Evolutionary conservation across 2,329 filamentous ascomycete species (phyloP).

Genomic region (Mariannaea sp.): DNA sequence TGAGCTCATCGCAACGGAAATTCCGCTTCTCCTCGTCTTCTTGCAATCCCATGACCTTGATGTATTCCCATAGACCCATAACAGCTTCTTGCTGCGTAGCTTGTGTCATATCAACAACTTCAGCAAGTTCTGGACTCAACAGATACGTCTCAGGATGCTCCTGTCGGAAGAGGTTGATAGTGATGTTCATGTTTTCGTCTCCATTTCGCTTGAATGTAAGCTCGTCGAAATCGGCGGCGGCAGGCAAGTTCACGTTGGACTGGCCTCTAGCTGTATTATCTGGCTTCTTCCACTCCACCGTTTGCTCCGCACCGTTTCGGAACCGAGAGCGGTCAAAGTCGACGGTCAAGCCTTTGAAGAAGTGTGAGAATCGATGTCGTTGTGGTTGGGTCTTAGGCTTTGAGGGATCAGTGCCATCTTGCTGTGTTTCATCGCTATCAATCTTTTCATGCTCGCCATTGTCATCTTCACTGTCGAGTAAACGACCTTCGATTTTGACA

Average conservation of each 20-base stretch:
- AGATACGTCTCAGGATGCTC: constrained; percentile 85
- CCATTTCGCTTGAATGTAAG: constrained; percentile 89
- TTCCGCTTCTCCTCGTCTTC: constrained; percentile 95
- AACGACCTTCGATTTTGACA: constrained; percentile 87
- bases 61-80: constrained; percentile 95
- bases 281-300: constrained; percentile 87
- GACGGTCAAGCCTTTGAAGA: constrained; percentile 80
- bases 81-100: constrained; percentile 87
- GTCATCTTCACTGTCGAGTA: constrained; percentile 73
- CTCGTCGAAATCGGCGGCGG: constrained; percentile 82
- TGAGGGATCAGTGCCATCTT: constrained; percentile 37
- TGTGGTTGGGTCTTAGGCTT: constrained; percentile 47
- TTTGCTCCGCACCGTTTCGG: constrained; percentile 59
- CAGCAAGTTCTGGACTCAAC: constrained; percentile 77
- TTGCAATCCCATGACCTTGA: constrained; percentile 81
- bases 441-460: constrained; percentile 54
- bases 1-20: constrained; percentile 84
- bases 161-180: constrained; percentile 82
- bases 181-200: constrained; percentile 91
- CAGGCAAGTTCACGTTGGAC: constrained; percentile 47
- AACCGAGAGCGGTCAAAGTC: constrained; percentile 70
- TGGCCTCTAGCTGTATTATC: constrained; percentile 57
- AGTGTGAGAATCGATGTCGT: constrained; percentile 70
- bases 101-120: constrained; percentile 84
- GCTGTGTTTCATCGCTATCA: constrained; percentile 37